phyloP scores from a whole-genome alignment of 768 basidiomycete genomes.

The Amanita molliuscula region DNA sequence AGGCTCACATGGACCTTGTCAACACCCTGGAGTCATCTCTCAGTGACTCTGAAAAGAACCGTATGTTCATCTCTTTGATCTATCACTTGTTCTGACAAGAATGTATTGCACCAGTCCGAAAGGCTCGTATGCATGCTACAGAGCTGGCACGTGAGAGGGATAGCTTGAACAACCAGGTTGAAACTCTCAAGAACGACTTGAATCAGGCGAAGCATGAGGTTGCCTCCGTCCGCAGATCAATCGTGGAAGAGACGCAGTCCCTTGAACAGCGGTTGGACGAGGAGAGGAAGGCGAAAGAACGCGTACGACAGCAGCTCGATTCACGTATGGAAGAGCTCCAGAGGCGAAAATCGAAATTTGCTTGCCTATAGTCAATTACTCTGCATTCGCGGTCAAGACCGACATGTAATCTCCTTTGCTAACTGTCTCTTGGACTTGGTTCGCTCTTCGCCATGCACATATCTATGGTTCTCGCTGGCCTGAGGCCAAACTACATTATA shows the following conservation, averaged over 20 bases:
- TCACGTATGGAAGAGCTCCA: conserved; percentile 78
- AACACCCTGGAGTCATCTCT: conserved; percentile 76
- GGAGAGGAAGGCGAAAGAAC: conserved; percentile 83
- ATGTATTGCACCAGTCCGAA: conserved; percentile 51
- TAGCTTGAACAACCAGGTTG: conserved; percentile 52
- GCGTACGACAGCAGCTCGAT: conserved; percentile 79
- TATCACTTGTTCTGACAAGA: conserved; percentile 4
- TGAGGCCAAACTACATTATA: conserved; percentile 7
- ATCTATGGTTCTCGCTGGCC: conserved; percentile 7
- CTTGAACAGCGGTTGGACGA: conserved; percentile 77
- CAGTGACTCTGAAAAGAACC: conserved; percentile 87
- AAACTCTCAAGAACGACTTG: conserved; percentile 61
- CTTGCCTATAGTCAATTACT: conserved; percentile 52
- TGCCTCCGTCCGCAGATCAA: conserved; percentile 61
- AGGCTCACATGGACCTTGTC: conserved; percentile 87
- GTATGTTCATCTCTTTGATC: conserved; percentile 37
- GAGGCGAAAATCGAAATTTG: conserved; percentile 87
- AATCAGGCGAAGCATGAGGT: conserved; percentile 75
- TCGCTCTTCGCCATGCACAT: conserved; percentile 19
- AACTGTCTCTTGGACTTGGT: conserved; percentile 19
- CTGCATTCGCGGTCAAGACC: conserved; percentile 2
- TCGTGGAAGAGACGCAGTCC: conserved; percentile 84
- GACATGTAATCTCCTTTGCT: neutral
- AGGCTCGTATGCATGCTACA: conserved; percentile 88
- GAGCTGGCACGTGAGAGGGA: conserved; percentile 85